Evolutionary conservation across 2,329 filamentous ascomycete species (phyloP), one percentile per base, ranked within the genome.

Genomic region (Bimuria novae-zelandiae): DNA sequence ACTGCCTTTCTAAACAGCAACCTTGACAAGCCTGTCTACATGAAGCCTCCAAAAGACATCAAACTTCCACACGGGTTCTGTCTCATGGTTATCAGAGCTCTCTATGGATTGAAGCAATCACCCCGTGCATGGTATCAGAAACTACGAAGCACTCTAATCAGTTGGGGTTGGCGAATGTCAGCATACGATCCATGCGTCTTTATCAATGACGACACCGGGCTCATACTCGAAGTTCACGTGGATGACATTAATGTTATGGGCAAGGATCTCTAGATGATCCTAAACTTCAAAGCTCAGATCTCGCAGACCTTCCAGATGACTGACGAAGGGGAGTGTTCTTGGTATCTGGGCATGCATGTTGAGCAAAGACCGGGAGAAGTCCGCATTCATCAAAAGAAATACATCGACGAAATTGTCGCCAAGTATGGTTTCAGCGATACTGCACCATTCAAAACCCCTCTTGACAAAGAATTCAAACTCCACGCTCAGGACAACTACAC

Each of bases 91-190:
- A 43, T 49, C 4, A 64, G 63, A 41, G 62, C 62, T 0, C 52
- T 73, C 7, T 73, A 73, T 53, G 60, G 67, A 7, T 56, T 72
- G 0, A 70, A 69, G 43, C 57, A 70, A 55, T 55, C 64, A 8
- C 64, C 63, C 7, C 35, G 59, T 6, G 37, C 51, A 3, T 71
- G 53, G 69, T 63, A 60, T 53, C 29, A 50, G 11, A 59, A 55
- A 2, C 49, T 68, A 17, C 36, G 44, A n/a, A 32, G 19, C 7
- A 62, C 51, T 29, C 51, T 71, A 3, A 3, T n/a, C 0, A 45
- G 48, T 1, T 60, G 10, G 57, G 62, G 1, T 64, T 60, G 36
- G 42, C 22, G n/a, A 27, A 36, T 7, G 43, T 55, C 19, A 7
- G 21, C 39, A 5, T 29, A 37, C 2, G 51, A 66, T 29, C 11